A percentile compares a stretch with the other conserved stretches of the same genome.
phyloP scores from a whole-genome alignment of 495 filamentous ascomycete genomes.

The Aspergillus haitiensis region DNA sequence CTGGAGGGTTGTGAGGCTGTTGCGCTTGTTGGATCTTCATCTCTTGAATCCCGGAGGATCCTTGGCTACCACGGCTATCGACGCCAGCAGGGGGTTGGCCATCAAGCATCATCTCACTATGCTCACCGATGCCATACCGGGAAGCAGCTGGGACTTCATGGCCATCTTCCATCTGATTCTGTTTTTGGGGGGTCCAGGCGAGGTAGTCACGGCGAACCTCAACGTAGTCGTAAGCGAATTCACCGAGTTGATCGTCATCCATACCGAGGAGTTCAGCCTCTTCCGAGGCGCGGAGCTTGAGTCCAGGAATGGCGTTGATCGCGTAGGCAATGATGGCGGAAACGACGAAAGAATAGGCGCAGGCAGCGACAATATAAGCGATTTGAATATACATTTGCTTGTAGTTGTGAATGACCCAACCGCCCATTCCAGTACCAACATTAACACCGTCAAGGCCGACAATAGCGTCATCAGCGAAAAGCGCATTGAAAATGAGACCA shows the following conservation, averaged over 20 bases:
- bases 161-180: constrained; percentile 60
- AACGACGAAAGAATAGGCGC: constrained; percentile 79
- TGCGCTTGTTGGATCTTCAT: constrained; percentile 38
- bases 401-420: constrained; percentile 86
- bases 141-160: constrained; percentile 66
- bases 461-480: constrained; percentile 86
- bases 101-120: constrained; percentile 70
- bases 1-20: constrained; percentile 21
- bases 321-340: constrained; percentile 77
- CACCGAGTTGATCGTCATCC: constrained; percentile 98
- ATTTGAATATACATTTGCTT: constrained; percentile 89
- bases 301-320: constrained; percentile 85
- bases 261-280: constrained; percentile 98
- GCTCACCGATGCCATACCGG: constrained; percentile 79
- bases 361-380: constrained; percentile 78
- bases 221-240: constrained; percentile 99
- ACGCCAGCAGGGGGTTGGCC: constrained; percentile 56
- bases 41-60: constrained; percentile 39
- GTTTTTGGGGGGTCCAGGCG: constrained; percentile 89
- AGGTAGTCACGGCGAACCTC: constrained; percentile 97
- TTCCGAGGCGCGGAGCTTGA: constrained; percentile 87
- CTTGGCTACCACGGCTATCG: constrained; percentile 40
- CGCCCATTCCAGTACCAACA: constrained; percentile 67
- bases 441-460: constrained; percentile 94
- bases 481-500: constrained; percentile 86